A percentile compares a stretch with the other conserved stretches of the same genome.
Evolutionary conservation across 148 eudicot species (phyloP).

Genomic region (Rhododendron kiyosumense): DNA sequence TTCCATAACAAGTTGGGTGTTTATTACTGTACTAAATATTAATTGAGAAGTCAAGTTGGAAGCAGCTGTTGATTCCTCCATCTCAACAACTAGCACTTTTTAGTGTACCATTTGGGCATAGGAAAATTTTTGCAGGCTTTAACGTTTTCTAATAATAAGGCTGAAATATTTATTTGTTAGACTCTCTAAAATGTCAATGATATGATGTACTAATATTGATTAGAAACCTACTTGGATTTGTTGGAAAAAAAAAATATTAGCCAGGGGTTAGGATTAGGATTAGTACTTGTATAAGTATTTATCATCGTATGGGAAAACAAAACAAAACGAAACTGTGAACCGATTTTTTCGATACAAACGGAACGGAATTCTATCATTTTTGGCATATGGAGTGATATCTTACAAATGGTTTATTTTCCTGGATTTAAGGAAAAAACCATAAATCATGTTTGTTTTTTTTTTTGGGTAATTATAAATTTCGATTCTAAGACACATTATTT

Average conservation of each 20-base stretch:
- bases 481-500: no score
- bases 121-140: background rate
- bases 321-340: background rate
- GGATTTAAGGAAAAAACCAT: background rate
- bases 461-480: no score
- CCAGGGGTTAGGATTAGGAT: background rate
- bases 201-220: background rate
- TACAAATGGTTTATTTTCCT: background rate
- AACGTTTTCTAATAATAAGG: background rate
- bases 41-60: background rate
- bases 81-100: background rate
- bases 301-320: background rate
- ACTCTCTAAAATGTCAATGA: background rate
- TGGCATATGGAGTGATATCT: background rate
- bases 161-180: background rate
- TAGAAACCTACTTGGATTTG: background rate
- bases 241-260: background rate
- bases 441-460: background rate
- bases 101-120: background rate
- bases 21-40: no score
- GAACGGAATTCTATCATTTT: no score
- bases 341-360: background rate
- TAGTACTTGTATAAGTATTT: background rate
- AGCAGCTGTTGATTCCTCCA: slow-evolving; percentile 4
- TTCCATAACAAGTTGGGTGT: background rate